Conservation (phyloP, 371 early-diverging fungal genomes). For the Lichtheimia corymbifera region DNA sequence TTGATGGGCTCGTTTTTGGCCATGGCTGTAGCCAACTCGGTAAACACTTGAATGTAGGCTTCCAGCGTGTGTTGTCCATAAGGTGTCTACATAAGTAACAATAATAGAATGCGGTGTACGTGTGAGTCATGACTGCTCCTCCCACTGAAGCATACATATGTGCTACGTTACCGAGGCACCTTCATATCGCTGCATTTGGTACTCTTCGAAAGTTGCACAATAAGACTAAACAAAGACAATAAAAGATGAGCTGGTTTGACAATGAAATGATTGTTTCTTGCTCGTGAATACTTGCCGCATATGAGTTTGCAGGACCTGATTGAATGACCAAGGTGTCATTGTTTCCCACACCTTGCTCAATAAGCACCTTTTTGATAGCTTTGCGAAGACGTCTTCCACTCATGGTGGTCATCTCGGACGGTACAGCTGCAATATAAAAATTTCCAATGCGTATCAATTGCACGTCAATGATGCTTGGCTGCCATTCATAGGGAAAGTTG, state of each 20-base stretch:
- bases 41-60: slow-evolving; percentile 58
- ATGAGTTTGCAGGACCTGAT: slow-evolving; percentile 54
- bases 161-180: slow-evolving; percentile 49
- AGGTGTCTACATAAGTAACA: slow-evolving; percentile 39
- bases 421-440: slow-evolving; percentile 56
- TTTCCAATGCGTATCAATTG: slow-evolving; percentile 57
- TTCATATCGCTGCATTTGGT: slow-evolving; percentile 69
- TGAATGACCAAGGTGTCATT: slow-evolving; percentile 51
- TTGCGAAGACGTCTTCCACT: slow-evolving; percentile 56
- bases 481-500: slow-evolving; percentile 51
- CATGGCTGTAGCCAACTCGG: slow-evolving; percentile 48
- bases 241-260: too few relatives aligned
- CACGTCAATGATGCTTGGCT: slow-evolving; percentile 55
- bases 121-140: too few relatives aligned
- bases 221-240: slow-evolving; percentile 49
- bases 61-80: slow-evolving; percentile 65
- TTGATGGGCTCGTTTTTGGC: slow-evolving; percentile 23
- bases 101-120: too few relatives aligned
- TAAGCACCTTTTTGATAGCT: slow-evolving; percentile 35
- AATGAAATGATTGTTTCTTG: slow-evolving; percentile 6
- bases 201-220: slow-evolving; percentile 66
- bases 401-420: slow-evolving; percentile 70
- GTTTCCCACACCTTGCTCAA: slow-evolving; percentile 43
- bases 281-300: slow-evolving; percentile 29
- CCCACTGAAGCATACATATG: background rate